Evolutionary conservation across 768 basidiomycete genomes (phyloP).

Genomic region (Leccinellum luteum): DNA sequence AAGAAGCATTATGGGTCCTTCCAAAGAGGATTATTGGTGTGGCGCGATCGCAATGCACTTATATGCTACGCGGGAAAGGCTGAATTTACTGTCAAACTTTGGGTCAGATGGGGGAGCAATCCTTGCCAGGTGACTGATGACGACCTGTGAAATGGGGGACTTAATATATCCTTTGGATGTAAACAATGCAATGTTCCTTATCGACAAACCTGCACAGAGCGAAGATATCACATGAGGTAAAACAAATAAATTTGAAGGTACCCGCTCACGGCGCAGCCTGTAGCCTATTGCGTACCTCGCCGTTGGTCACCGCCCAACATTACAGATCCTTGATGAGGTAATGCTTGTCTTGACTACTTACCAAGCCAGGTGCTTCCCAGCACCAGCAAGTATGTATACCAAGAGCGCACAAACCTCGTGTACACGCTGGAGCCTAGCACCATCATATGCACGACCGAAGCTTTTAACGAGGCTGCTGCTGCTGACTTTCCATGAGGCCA

Average conservation of each 20-base stretch:
- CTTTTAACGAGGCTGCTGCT: not conserved
- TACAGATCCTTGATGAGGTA: not conserved
- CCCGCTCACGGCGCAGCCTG: not conserved
- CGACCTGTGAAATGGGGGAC: not conserved
- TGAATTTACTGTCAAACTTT: not conserved
- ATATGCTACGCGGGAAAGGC: not conserved
- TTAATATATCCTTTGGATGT: not conserved
- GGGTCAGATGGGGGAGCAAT: not conserved
- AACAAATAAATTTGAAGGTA: not conserved
- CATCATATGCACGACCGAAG: not conserved
- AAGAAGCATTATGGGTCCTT: not conserved
- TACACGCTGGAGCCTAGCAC: not conserved
- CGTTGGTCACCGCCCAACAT: not conserved
- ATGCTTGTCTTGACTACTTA: not conserved
- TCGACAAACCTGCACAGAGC: not conserved
- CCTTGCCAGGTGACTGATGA: not conserved
- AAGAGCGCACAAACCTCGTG: not conserved
- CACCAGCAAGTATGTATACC: not conserved
- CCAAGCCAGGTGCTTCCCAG: no score
- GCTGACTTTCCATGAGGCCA: not conserved
- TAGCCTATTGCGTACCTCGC: not conserved
- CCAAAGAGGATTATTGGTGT: not conserved
- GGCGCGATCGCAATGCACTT: not conserved
- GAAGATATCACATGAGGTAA: not conserved
- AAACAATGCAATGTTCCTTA: not conserved